These are phyloP conservation scores for Fusarium foetens DNA, from an alignment of 2,329 filamentous ascomycete species.

Conservation along the genomic window DNA sequence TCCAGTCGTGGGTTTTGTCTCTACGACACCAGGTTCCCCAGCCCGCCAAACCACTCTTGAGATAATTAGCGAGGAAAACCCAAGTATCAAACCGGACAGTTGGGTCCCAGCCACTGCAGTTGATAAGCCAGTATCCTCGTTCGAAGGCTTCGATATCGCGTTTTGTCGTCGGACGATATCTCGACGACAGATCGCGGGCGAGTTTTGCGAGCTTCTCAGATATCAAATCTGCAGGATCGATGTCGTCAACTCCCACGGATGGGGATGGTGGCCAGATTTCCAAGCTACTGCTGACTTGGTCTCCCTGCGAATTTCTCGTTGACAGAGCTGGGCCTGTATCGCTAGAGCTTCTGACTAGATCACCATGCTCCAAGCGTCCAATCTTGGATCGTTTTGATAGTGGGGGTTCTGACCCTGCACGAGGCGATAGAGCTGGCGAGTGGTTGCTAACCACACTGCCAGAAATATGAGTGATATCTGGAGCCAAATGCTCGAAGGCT, in stretches of 20 bases:
- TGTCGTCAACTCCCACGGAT: constrained; percentile 55
- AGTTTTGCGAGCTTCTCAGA: constrained; percentile 64
- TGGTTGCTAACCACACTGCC: constrained; percentile 42
- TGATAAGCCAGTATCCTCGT: constrained; percentile 80
- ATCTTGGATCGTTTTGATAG: constrained; percentile 44
- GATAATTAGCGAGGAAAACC: constrained; percentile 68
- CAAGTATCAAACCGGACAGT: constrained; percentile 65
- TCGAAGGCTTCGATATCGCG: constrained; percentile 65
- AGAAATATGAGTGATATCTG: constrained; percentile 49
- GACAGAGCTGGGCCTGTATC: constrained; percentile 41
- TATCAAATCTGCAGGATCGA: constrained; percentile 63
- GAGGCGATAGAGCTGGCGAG: constrained; percentile 25
- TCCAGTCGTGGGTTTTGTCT: constrained; percentile 50
- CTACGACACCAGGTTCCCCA: constrained; percentile 73
- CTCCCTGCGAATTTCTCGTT: constrained; percentile 19
- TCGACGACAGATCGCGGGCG: constrained; percentile 61
- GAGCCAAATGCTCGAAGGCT: constrained; percentile 15
- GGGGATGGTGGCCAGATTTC: constrained; percentile 68
- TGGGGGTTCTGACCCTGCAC: constrained; percentile 48
- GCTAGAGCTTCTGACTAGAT: constrained; percentile 46
- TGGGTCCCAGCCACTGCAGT: constrained; percentile 64
- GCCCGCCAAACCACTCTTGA: constrained; percentile 68
- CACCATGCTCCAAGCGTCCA: constrained; percentile 14
- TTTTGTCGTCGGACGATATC: constrained; percentile 61
- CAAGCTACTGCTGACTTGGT: constrained; percentile 48